Conservation (phyloP, 139 green algal genomes). For the Astrephomene gubernaculifera region DNA sequence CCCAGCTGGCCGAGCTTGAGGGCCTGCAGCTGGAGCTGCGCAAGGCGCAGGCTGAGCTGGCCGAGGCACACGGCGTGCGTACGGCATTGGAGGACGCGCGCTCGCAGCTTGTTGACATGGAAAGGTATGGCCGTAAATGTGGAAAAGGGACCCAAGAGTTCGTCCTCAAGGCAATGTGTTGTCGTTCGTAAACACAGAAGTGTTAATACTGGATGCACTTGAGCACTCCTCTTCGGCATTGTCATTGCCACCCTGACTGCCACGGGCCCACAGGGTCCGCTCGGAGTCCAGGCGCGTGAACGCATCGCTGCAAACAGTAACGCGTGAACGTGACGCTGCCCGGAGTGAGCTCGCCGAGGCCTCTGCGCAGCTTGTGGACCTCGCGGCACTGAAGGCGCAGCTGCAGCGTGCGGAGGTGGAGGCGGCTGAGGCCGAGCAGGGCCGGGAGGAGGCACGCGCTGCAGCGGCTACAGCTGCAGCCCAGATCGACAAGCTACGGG, state of each 20-base stretch:
- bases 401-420: slow-evolving; percentile 6
- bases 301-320: slow-evolving; percentile 12
- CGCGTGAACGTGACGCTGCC: slow-evolving; percentile 21
- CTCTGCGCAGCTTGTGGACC: background rate
- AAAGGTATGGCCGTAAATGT: no score
- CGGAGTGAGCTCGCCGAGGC: background rate
- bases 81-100: slow-evolving; percentile 29
- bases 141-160: no score
- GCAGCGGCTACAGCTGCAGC: background rate
- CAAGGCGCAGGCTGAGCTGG: slow-evolving; percentile 16
- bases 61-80: slow-evolving; percentile 14
- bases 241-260: background rate
- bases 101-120: slow-evolving; percentile 40
- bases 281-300: background rate
- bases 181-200: no score
- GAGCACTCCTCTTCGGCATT: no score
- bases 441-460: slow-evolving; percentile 4
- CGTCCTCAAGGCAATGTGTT: no score
- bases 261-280: background rate
- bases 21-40: slow-evolving; percentile 18
- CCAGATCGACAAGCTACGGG: background rate
- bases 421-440: slow-evolving; percentile 3
- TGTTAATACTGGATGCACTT: no score
- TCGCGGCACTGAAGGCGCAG: background rate
- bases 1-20: slow-evolving; percentile 18